Base-by-base conservation (phyloP, 129 eudicot species). In the Centella asiatica region DNA sequence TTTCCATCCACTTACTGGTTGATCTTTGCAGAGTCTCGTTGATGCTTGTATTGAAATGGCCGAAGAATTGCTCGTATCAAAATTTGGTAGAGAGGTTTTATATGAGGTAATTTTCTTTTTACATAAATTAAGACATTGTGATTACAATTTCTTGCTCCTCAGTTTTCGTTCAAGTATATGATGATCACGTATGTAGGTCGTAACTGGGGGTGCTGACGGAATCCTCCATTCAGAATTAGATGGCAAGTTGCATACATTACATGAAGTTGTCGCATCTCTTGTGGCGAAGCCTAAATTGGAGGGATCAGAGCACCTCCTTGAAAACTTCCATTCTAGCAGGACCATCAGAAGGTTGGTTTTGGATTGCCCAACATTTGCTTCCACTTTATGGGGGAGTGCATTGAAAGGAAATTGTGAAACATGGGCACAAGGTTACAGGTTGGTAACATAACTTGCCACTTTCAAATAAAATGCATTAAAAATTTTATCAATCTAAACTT, bases 361-460 rank as follows among this genome's bases (percentile, higher is more conserved):
- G n/a, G 94, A 87, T 47, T 92, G 86, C 69, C 90, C 98, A 0
- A 26, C 78, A 5, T 92, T 92, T 5, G 98, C 98, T 23, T 44
- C 88, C 57, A 70, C 66, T 62, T 73, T 92, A 44, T 92, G 98
- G 98, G 65, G 76, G 36, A 74, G 68, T 8, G 87, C 90, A 48
- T 67, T 92, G 42, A 69, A 87, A 76, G 95, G 98, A 37, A 92
- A 81, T 8, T 76, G 87, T 33, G 63, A 77, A 66, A 62, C 39
- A 3, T 87, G 95, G 98, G 94, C 87, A 47, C 78, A 81, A 64
- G 95, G 95, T 59, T 90, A 92, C 87, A 84, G 98, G 98, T 92
- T 76, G 62, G 78, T 60, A 9, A 14, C 44, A 27, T 11, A 47
- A 63, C 57, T 52, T 2, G 25, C 42, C 46, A 32, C 22, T 13